These are phyloP conservation scores for Trichophyton rubrum DNA, from an alignment of 2,329 filamentous ascomycete species.

Conservation along the genomic window DNA sequence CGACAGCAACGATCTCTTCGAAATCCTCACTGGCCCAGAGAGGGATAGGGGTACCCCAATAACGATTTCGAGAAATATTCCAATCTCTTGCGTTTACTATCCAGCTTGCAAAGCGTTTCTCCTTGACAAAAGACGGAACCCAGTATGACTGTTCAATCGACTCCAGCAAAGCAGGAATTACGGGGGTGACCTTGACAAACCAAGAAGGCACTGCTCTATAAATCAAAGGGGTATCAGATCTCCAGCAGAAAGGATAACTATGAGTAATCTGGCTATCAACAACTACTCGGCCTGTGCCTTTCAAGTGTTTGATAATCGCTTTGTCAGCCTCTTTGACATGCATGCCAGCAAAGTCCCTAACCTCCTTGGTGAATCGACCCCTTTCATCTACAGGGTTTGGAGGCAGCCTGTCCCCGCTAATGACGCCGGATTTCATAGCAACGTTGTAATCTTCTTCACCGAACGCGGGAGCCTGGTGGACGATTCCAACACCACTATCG, in stretches of 20 bases:
- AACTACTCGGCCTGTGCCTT: conserved; percentile 60
- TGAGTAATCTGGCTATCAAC: conserved; percentile 81
- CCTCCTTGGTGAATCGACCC: conserved; percentile 63
- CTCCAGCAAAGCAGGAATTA: conserved; percentile 77
- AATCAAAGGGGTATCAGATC: conserved; percentile 90
- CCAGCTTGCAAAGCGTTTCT: conserved; percentile 83
- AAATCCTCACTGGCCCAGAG: conserved; percentile 84
- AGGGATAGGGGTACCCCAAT: conserved; percentile 89
- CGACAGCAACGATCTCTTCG: conserved; percentile 75
- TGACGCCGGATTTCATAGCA: conserved; percentile 61
- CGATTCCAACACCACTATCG: conserved; percentile 83
- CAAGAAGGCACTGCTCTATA: conserved; percentile 85
- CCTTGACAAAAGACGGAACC: conserved; percentile 84
- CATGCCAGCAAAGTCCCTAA: conserved; percentile 70
- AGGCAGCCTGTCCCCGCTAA: conserved; percentile 63
- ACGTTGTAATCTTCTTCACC: conserved; percentile 94
- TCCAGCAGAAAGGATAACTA: conserved; percentile 86
- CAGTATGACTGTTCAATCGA: conserved; percentile 84
- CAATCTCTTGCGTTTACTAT: conserved; percentile 83
- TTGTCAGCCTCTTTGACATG: conserved; percentile 90
- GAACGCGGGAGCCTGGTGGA: conserved; percentile 86
- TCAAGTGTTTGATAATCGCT: conserved; percentile 80
- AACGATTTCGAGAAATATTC: conserved; percentile 88
- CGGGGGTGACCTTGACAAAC: conserved; percentile 80
- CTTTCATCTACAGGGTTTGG: conserved; percentile 82